Percentiles rank a stretch among this genome's conserved stretches.
phyloP scores from a whole-genome alignment of 495 filamentous ascomycete genomes.

The Hypoxylon intermedium region DNA sequence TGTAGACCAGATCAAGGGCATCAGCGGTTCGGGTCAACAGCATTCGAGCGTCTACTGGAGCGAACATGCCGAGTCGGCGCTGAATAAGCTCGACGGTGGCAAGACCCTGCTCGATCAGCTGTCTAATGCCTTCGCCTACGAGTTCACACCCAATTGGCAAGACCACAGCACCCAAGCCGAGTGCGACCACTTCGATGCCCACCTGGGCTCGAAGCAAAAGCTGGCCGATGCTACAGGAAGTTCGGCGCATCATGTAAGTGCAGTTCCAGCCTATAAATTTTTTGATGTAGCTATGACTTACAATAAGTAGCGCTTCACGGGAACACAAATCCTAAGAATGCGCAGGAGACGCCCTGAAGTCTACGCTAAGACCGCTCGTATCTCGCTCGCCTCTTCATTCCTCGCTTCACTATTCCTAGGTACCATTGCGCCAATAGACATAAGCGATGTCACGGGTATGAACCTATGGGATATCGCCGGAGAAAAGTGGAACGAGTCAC shows the following conservation, averaged over 20 bases:
- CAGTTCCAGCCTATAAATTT: background rate
- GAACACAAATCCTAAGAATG: conserved; percentile 92
- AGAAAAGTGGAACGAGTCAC: conserved; percentile 72
- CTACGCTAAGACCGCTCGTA: conserved; percentile 79
- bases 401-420: conserved; percentile 92
- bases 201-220: conserved; percentile 67
- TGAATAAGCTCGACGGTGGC: conserved; percentile 65
- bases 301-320: conserved; percentile 83
- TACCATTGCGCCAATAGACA: conserved; percentile 84
- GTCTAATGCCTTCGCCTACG: conserved; percentile 77
- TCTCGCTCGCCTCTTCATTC: conserved; percentile 94
- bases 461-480: conserved; percentile 91
- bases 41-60: conserved; percentile 96
- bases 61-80: conserved; percentile 67
- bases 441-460: conserved; percentile 95
- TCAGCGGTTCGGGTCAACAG: conserved; percentile 94
- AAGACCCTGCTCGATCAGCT: conserved; percentile 73
- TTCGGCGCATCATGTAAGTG: conserved; percentile 87
- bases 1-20: conserved; percentile 75
- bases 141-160: conserved; percentile 95
- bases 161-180: conserved; percentile 91
- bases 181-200: conserved; percentile 84
- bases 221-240: conserved; percentile 85
- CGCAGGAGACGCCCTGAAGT: conserved; percentile 77
- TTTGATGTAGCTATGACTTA: conserved; percentile 35